Evolutionary conservation across 208 protist genomes (phyloP), one percentile per base, ranked within the genome.

Genomic region (Crithidia mellificae): DNA sequence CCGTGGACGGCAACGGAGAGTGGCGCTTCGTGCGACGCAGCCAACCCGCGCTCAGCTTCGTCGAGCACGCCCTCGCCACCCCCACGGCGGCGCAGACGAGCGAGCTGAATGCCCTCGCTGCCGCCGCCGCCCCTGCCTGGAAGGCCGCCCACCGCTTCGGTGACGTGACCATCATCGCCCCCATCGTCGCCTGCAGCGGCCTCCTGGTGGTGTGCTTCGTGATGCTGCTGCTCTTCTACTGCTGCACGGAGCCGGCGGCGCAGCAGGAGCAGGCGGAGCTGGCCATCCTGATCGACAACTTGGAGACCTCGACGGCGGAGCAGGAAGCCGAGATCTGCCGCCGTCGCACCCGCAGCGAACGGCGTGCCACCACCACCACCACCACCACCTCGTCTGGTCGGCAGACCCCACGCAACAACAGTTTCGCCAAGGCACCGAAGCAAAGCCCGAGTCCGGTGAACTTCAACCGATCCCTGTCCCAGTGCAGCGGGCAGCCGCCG

Each of bases 161-260:
- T 24, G 8, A 69, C 17, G 32, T 81, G 27, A 25, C 69, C 1
- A 22, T 77, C 20, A 20, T 63, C 32, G 65, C 36, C 36, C 70
- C 71, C n/a, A 63, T 77, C 20, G 59, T 58, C 25, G 55, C 63
- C 32, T 54, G 53, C 25, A 54, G 34, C 24, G 51, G 9, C 9
- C 49, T 81, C 9, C 61, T 77, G 25, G 36, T 46, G 12, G 25
- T 52, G 6, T 44, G 75, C 17, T 44, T 81, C 0, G 19, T 81
- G 2, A 24, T 63, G 38, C 47, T 74, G 17, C 47, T 81, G 7
- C 30, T 77, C 25, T 20, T 68, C 30, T 74, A 67, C 47, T 51
- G 39, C 12, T 72, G 57, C 34, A 56, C 38, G 6, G 46, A 64
- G 50, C 38, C 50, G 29, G 15, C 27, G 3, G 43, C 39, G 22